phyloP scores from a whole-genome alignment of 345 rosid genomes.

The Acer yangbiense region DNA sequence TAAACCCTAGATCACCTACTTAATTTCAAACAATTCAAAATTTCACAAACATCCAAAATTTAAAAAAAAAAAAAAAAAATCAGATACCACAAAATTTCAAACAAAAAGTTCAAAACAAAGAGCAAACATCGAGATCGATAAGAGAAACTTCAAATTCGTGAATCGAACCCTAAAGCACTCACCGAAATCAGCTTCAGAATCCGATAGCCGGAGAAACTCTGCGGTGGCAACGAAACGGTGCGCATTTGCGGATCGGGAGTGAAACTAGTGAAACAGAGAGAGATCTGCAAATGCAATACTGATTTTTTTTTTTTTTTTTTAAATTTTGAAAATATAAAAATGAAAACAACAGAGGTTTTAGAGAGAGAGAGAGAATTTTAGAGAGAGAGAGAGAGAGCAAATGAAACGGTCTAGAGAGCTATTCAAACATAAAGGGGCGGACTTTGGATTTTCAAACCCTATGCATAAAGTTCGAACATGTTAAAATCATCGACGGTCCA shows the following conservation, averaged over 20 bases:
- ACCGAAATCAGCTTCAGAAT: constrained; percentile 44
- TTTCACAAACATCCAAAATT: not conserved
- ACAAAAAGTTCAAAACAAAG: not conserved
- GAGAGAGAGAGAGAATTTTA: constrained; percentile 7
- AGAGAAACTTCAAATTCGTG: constrained; percentile 19
- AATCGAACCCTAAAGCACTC: constrained; percentile 15
- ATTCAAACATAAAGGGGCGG: constrained; percentile 76
- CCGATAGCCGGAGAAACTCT: constrained; percentile 9
- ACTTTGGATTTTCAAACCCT: constrained; percentile 52
- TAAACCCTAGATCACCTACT: not conserved
- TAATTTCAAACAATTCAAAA: constrained; percentile 13
- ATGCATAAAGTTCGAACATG: constrained; percentile 38
- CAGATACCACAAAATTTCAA: not conserved
- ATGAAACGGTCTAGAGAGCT: constrained; percentile 51
- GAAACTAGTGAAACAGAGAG: constrained; percentile 11
- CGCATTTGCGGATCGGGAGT: constrained; percentile 47
- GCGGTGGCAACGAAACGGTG: constrained; percentile 21
- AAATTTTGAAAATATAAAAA: not conserved
- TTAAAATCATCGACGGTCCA: constrained; percentile 26
- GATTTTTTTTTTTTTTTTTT: not conserved
- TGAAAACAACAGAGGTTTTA: constrained; percentile 8
- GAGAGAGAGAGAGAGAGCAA: constrained; percentile 27
- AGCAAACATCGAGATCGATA: constrained; percentile 24
- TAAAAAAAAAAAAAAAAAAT: not conserved
- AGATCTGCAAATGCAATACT: constrained; percentile 32